Percentiles rank a stretch among this genome's conserved stretches.
Conservation (phyloP, 805 yeast species). For the Alloascoidea hylecoeti region DNA sequence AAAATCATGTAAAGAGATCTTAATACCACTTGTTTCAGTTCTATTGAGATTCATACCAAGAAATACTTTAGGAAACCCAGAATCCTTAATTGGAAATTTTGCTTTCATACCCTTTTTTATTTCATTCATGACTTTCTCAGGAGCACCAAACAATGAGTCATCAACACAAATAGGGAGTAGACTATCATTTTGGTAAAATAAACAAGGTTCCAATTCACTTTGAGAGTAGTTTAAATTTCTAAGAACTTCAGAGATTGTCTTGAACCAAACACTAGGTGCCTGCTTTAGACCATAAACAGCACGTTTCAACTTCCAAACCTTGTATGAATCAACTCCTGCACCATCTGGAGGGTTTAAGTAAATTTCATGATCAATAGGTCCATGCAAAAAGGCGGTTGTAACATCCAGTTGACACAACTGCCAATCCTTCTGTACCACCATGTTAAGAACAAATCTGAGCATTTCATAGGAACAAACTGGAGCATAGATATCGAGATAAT, state of each 20-base stretch:
- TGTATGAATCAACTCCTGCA: neutral
- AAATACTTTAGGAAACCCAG: neutral
- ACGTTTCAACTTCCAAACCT: slow-evolving; percentile 2
- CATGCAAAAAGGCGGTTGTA: slow-evolving; percentile 7
- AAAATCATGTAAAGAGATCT: neutral
- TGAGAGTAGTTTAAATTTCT: neutral
- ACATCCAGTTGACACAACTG: slow-evolving; percentile 10
- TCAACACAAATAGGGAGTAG: neutral
- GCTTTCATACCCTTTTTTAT: neutral
- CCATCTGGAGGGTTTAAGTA: slow-evolving; percentile 1
- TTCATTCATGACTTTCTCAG: neutral
- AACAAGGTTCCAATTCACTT: neutral
- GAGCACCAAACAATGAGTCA: neutral
- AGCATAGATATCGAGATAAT: neutral
- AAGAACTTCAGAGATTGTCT: neutral
- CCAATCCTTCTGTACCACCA: neutral
- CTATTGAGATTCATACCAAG: neutral
- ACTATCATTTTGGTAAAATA: neutral
- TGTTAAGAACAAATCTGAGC: neutral
- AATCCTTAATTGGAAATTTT: neutral
- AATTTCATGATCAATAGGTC: slow-evolving; percentile 1
- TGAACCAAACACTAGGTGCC: slow-evolving; percentile 3
- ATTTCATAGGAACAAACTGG: neutral
- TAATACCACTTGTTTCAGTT: neutral
- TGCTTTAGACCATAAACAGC: slow-evolving; percentile 4